phyloP scores from a whole-genome alignment of 768 basidiomycete genomes.

The Mycena olivaceomarginata region DNA sequence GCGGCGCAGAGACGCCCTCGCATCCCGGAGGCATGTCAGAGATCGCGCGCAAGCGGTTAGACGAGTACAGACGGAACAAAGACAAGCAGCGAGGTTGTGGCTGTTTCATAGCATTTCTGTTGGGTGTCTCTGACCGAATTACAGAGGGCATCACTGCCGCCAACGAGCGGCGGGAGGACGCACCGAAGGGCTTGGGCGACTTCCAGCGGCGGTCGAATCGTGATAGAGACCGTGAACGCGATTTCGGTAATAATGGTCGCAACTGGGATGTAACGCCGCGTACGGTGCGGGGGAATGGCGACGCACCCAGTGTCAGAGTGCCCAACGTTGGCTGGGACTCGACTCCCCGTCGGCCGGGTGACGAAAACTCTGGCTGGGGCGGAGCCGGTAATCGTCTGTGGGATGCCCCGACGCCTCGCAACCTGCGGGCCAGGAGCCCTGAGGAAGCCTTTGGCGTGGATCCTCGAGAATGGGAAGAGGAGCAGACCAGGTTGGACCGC shows the following conservation, averaged over 20 bases:
- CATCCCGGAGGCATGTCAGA: constrained; percentile 94
- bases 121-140: constrained; percentile 26
- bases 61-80: constrained; percentile 83
- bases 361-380: constrained; percentile 80
- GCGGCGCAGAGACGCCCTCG: constrained; percentile 94
- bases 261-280: constrained; percentile 80
- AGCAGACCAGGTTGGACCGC: constrained; percentile 92
- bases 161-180: constrained; percentile 74
- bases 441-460: constrained; percentile 83
- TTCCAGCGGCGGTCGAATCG: constrained; percentile 96
- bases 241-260: constrained; percentile 50
- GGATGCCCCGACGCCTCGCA: constrained; percentile 91
- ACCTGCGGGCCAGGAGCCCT: constrained; percentile 78
- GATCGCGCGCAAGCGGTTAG: constrained; percentile 79
- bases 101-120: constrained; percentile 10
- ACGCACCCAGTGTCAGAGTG: constrained; percentile 90
- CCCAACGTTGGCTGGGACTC: constrained; percentile 97
- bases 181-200: constrained; percentile 89
- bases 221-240: constrained; percentile 71
- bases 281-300: constrained; percentile 71
- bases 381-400: constrained; percentile 73
- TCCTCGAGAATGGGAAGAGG: constrained; percentile 97
- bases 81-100: constrained; percentile 83
- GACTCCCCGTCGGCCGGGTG: constrained; percentile 81
- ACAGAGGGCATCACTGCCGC: constrained; percentile 84